phyloP scores from a whole-genome alignment of 2,329 filamentous ascomycete species.

The Biscogniauxia marginata region DNA sequence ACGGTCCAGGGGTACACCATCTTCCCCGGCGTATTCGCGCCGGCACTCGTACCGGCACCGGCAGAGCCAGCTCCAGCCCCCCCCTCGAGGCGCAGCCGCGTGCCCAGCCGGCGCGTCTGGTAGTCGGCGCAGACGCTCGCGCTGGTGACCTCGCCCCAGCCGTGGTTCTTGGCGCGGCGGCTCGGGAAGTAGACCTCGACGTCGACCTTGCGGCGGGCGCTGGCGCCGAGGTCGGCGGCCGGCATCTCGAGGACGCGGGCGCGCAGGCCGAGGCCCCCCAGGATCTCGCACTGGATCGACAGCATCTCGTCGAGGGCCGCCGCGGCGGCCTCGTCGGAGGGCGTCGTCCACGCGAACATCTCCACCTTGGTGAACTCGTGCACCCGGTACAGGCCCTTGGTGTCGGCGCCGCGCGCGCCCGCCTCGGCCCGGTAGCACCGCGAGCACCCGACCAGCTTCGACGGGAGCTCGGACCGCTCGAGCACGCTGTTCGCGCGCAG shows the following conservation, averaged over 20 bases:
- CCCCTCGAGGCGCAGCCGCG: conserved; percentile 59
- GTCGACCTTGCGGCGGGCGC: conserved; percentile 81
- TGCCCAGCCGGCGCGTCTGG: conserved; percentile 79
- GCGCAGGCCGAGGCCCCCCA: conserved; percentile 72
- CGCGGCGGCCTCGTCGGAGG: conserved; percentile 49
- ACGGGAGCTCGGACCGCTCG: conserved; percentile 63
- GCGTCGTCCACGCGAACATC: conserved; percentile 86
- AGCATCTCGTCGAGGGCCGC: conserved; percentile 79
- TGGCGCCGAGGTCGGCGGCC: conserved; percentile 80
- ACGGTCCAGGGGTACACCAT: conserved; percentile 81
- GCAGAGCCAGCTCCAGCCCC: too few relatives aligned
- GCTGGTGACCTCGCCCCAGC: conserved; percentile 93
- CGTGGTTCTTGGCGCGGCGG: conserved; percentile 58
- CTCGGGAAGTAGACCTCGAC: conserved; percentile 95
- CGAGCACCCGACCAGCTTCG: conserved; percentile 79
- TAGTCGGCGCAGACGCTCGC: conserved; percentile 94
- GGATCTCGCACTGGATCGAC: conserved; percentile 82
- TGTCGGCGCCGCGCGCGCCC: conserved; percentile 82
- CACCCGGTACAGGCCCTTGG: conserved; percentile 92
- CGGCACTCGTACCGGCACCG: too few relatives aligned
- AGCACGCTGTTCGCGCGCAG: conserved; percentile 78
- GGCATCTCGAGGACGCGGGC: conserved; percentile 95
- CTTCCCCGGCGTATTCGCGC: too few relatives aligned
- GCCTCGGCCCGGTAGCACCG: conserved; percentile 97
- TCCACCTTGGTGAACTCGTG: conserved; percentile 99